Conservation (phyloP, 2,329 filamentous ascomycete genomes). For the Paecilomyces sp. region DNA sequence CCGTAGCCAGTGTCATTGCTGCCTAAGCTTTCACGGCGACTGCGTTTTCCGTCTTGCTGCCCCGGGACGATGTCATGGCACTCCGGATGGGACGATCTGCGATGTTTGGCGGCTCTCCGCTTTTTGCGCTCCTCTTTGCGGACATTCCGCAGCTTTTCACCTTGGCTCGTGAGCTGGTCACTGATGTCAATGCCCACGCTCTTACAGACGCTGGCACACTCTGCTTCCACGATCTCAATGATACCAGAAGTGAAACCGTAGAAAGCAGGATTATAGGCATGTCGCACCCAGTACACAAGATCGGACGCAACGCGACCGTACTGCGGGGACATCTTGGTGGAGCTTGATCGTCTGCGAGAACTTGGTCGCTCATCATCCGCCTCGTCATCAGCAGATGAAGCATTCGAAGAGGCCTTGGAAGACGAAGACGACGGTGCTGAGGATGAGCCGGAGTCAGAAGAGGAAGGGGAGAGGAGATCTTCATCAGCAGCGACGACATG, state of each 20-base stretch:
- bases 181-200: constrained; percentile 27
- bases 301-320: constrained; percentile 32
- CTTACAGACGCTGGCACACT: constrained; percentile 28
- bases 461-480: constrained; percentile 24
- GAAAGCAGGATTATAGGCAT: constrained; percentile 37
- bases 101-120: constrained; percentile 13
- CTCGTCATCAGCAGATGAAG: constrained; percentile 21
- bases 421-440: constrained; percentile 14
- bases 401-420: constrained; percentile 5
- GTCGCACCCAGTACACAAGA: constrained; percentile 37
- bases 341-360: constrained; percentile 7
- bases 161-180: constrained; percentile 15
- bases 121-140: constrained; percentile 9
- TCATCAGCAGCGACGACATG: constrained; percentile 34
- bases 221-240: constrained; percentile 30
- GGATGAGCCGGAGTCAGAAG: constrained; percentile 23
- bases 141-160: constrained; percentile 13
- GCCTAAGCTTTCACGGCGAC: constrained; percentile 20
- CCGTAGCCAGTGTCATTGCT: constrained; percentile 36
- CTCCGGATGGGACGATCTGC: constrained; percentile 10
- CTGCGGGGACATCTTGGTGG: constrained; percentile 22
- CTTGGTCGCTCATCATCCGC: constrained; percentile 6
- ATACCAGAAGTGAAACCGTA: constrained; percentile 33
- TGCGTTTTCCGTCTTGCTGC: constrained; percentile 4
- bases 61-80: neutral